Evolutionary conservation across 169 alveolate species (phyloP).

Genomic region (Eimeria acervulina): DNA sequence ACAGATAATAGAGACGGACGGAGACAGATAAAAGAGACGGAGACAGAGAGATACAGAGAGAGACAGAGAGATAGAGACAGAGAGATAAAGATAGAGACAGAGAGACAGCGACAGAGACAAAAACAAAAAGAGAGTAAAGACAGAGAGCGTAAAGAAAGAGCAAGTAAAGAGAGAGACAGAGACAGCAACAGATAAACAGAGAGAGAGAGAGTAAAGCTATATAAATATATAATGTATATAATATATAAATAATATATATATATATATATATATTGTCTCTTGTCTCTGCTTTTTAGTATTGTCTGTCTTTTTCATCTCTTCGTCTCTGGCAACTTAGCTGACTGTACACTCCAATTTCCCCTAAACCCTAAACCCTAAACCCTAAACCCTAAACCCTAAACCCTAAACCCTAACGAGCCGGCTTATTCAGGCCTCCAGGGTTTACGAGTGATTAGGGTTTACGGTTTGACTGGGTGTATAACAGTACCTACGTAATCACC

Average conservation of each 20-base stretch:
- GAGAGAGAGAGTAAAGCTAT: neutral
- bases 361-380: slow-evolving; percentile 48
- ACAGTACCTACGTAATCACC: no score
- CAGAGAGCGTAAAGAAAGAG: neutral
- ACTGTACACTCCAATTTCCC: neutral
- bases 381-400: slow-evolving; percentile 48
- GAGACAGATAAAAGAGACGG: no score
- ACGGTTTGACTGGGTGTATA: neutral
- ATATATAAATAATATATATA: no score
- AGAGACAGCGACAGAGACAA: no score
- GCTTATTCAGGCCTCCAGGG: no score
- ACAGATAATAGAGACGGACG: neutral
- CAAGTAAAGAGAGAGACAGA: neutral
- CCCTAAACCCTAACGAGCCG: neutral
- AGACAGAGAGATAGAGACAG: no score
- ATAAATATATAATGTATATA: no score
- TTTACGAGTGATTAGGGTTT: neutral
- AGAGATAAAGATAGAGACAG: no score
- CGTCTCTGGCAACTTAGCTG: neutral
- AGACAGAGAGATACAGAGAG: no score
- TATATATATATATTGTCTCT: no score
- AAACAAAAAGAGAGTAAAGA: no score
- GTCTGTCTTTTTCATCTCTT: neutral
- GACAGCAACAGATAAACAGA: neutral
- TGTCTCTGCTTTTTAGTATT: neutral